Evolutionary conservation across 2,329 filamentous ascomycete species (phyloP).

Genomic region (Exophiala sp.): DNA sequence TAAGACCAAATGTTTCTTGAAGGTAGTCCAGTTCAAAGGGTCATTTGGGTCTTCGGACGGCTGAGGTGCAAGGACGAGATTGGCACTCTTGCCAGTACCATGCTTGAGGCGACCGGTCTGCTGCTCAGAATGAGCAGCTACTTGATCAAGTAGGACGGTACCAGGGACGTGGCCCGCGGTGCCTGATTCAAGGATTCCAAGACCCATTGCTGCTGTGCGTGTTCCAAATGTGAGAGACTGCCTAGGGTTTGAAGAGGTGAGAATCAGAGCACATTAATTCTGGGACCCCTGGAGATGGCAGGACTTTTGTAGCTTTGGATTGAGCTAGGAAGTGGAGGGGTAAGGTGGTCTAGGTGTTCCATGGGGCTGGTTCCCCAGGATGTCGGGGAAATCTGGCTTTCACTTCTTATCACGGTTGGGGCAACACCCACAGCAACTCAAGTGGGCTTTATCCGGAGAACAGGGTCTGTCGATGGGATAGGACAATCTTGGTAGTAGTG

Average conservation of each 20-base stretch:
- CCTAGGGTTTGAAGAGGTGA: no score
- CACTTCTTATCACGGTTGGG: no score
- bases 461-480: no score
- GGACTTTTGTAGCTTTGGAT: no score
- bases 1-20: constrained; percentile 35
- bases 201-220: constrained; percentile 25
- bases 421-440: no score
- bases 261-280: not conserved
- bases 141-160: constrained; percentile 30
- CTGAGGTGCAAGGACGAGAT: constrained; percentile 33
- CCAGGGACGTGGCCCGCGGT: constrained; percentile 31
- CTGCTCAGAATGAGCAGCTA: constrained; percentile 11
- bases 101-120: constrained; percentile 17
- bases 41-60: constrained; percentile 39
- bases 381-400: no score
- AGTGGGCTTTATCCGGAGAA: no score
- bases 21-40: constrained; percentile 36
- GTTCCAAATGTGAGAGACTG: not conserved
- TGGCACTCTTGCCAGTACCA: constrained; percentile 12
- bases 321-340: no score
- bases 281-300: not conserved
- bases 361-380: no score
- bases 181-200: constrained; percentile 31
- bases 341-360: no score
- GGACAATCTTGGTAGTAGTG: no score